Evolutionary conservation across 495 filamentous ascomycete species (phyloP).

Genomic region (Hyphodiscus hymeniophilus): DNA sequence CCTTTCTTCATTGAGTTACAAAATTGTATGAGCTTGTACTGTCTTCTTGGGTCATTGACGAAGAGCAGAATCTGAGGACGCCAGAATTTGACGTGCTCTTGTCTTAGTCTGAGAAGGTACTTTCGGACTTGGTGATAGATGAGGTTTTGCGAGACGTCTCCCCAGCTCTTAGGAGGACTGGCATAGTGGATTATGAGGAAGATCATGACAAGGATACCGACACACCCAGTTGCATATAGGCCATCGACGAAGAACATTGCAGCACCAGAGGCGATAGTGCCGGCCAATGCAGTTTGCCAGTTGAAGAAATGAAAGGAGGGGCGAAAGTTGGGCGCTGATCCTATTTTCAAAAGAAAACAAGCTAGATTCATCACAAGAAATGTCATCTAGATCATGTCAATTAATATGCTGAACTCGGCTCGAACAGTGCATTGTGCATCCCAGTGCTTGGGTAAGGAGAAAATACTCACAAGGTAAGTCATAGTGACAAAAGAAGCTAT

Average conservation of each 20-base stretch:
- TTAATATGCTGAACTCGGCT: not conserved
- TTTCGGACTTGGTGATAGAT: constrained; percentile 92
- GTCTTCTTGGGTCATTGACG: constrained; percentile 69
- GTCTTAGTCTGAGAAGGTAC: constrained; percentile 71
- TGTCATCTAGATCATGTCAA: constrained; percentile 40
- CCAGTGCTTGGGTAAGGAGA: not conserved
- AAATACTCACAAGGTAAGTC: constrained; percentile 67
- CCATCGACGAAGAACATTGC: constrained; percentile 91
- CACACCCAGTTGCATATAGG: constrained; percentile 67
- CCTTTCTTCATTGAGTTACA: constrained; percentile 91
- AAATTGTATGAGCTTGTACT: constrained; percentile 78
- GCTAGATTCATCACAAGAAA: constrained; percentile 76
- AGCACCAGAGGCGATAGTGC: constrained; percentile 62
- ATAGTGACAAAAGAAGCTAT: constrained; percentile 85
- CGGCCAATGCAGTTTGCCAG: constrained; percentile 71
- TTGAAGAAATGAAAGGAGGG: constrained; percentile 86
- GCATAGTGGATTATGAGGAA: constrained; percentile 82
- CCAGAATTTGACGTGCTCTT: constrained; percentile 92
- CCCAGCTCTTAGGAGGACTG: constrained; percentile 80
- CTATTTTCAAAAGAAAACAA: constrained; percentile 80
- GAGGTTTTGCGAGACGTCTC: constrained; percentile 79
- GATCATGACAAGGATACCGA: constrained; percentile 62
- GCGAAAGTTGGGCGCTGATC: constrained; percentile 88
- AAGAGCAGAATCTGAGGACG: constrained; percentile 77
- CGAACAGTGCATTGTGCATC: not conserved